Evolutionary conservation across 805 yeast genomes (phyloP), one percentile per base, ranked within the genome.

Genomic region (Cyberlindnera misumaiensis): DNA sequence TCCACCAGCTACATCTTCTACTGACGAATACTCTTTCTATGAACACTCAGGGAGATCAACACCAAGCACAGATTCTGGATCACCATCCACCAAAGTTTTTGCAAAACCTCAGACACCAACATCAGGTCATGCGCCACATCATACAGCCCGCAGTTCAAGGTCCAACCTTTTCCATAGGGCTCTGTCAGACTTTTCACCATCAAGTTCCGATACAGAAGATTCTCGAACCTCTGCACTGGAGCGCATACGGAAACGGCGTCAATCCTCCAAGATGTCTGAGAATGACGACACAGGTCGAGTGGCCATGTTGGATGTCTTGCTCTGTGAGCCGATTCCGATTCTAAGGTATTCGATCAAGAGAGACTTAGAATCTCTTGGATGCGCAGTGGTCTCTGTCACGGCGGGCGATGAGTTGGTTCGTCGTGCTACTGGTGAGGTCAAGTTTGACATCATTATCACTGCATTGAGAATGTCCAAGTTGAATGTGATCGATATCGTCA

Each of bases 321-420:
- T 87, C 11, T 88, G 96, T 59, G 96, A 87, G 51, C 87, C 93
- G 2, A 84, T 85, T 43, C 93, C 96, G 0, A 82, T 82, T 40
- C 80, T 85, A 48, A 63, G 95, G 35, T 84, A 75, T 51, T 69
- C 85, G 11, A 71, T 81, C 20, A 72, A 77, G 31, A 74, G 71
- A 42, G 69, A 80, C 44, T 64, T 90, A 41, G 85, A 77, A 43
- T 68, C 70, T 37, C 55, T 79, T 17, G 95, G 94, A 1, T 87
- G 95, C 62, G 76, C 80, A 11, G 95, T 87, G 8, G 83, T 85
- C 4, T 67, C 83, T 3, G 83, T 85, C 6, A 66, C 78, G 0
- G 78, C 79, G 42, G 96, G 95, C 2, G 90, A 87, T 43, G 96
- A 88, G 44, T 67, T 88, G 42, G 73, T 88, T 11, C 70, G 93